Evolutionary conservation across 306 rosid genomes (phyloP).

Genomic region (Cicer judaicum): DNA sequence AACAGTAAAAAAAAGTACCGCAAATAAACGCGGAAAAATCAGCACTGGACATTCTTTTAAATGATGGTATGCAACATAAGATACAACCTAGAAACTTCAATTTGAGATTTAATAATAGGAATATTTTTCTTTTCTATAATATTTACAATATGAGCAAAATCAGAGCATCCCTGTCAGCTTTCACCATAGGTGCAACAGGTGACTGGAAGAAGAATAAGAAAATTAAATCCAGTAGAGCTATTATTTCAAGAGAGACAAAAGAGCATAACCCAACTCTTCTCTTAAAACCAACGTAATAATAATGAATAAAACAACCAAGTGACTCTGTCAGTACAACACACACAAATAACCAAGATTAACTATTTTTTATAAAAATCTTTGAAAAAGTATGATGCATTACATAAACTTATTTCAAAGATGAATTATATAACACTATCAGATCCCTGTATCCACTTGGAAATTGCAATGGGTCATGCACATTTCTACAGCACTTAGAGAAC

Average conservation of each 20-base stretch:
- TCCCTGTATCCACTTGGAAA: conserved; percentile 15
- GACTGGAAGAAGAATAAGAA: conserved; percentile 14
- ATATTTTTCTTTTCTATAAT: conserved; percentile 12
- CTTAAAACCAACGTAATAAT: conserved; percentile 30
- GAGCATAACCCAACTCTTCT: background rate
- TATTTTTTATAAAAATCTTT: background rate
- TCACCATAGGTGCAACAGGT: conserved; percentile 25
- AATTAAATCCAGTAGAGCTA: background rate
- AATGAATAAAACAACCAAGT: conserved; percentile 11
- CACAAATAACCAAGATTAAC: conserved; percentile 35
- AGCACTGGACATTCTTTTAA: conserved; percentile 25
- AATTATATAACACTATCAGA: conserved; percentile 22
- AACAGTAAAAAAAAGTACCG: conserved; percentile 20
- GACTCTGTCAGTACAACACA: conserved; percentile 2
- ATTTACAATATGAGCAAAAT: conserved; percentile 31
- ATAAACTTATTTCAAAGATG: conserved; percentile 28
- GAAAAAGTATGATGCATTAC: background rate
- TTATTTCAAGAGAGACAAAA: conserved; percentile 23
- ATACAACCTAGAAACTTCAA: conserved; percentile 37
- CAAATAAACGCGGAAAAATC: conserved; percentile 33
- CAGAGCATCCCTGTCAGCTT: conserved; percentile 23
- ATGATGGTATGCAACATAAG: conserved; percentile 16
- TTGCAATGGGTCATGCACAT: conserved; percentile 16
- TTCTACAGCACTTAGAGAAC: conserved; percentile 16
- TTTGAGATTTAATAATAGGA: conserved; percentile 25